Base-by-base conservation (phyloP, 1,139 yeast species). In the Pneumocystis oryctolagi region DNA sequence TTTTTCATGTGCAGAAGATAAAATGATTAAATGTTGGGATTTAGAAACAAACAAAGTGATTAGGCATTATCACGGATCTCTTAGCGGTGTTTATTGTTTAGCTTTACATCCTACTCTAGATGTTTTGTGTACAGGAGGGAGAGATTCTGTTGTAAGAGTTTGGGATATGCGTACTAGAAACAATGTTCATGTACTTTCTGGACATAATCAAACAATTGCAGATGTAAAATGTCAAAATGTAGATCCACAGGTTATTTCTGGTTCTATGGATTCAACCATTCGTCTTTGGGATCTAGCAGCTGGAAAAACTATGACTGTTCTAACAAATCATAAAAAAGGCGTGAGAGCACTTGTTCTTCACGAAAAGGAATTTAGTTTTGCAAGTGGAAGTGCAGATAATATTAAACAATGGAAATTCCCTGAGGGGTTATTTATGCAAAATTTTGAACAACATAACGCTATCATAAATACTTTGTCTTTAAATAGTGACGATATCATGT, bases 21-120 rank as follows among this genome's bases (percentile, higher is more conserved):
- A 90, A 72, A 81, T 89, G 55, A 89, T 89, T n/a, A 83, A 89
- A 70, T 90, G 97, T 74, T 94, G 97, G 97, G 98, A 94, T 75
- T 77, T 94, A 69, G 97, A 92, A 73, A 81, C 84, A 69, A 88
- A 92, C 68, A 82, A 83, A 69, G 84, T 88, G 1, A 82, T 89
- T 18, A 77, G 97, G 64, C 89, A 89, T 69, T 94, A 88, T 72
- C 95, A 90, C 73, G 99, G 98, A 3, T 98, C 92, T 74, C 79
- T 89, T 35, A 88, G 95, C 28, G 95, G 96, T 2, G 88, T 94
- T 1, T 89, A 88, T 71, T 79, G 95, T 0, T 78, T 89, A 62
- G 89, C 84, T 63, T 73, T 89, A 30, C 97, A 90, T 72, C 97
- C 97, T 0, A 88, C 89, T 5, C 74, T 90, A 55, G 96, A 90